These are phyloP conservation scores for Lipomyces yamanashiensis DNA, from an alignment of 805 yeast genomes.

Conservation along the genomic window DNA sequence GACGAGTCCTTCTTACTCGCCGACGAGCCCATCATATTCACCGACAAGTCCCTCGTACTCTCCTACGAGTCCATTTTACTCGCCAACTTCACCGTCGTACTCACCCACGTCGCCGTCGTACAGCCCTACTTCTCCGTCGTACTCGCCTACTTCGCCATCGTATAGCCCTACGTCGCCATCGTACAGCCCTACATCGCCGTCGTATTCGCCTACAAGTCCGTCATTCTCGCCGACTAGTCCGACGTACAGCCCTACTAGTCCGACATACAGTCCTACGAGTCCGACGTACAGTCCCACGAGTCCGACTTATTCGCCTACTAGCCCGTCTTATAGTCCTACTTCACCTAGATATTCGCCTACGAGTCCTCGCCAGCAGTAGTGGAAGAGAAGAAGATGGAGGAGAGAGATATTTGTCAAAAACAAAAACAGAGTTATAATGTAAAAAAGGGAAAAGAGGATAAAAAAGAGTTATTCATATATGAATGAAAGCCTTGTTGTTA, in stretches of 20 bases:
- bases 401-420: background rate
- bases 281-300: constrained; percentile 72
- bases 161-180: constrained; percentile 75
- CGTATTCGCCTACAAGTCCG: constrained; percentile 70
- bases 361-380: constrained; percentile 51
- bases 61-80: constrained; percentile 72
- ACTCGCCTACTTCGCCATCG: constrained; percentile 71
- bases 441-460: background rate
- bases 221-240: constrained; percentile 70
- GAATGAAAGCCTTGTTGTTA: constrained; percentile 1
- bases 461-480: background rate
- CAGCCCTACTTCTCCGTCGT: constrained; percentile 81
- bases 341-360: constrained; percentile 61
- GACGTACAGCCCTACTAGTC: constrained; percentile 74
- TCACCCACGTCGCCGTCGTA: constrained; percentile 87
- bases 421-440: background rate
- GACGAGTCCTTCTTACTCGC: constrained; percentile 71
- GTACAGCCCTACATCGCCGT: constrained; percentile 69
- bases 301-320: constrained; percentile 68
- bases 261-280: constrained; percentile 78
- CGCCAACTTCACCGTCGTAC: constrained; percentile 72
- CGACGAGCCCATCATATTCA: constrained; percentile 62
- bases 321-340: constrained; percentile 77
- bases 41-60: constrained; percentile 71
- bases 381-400: background rate